Conservation (phyloP, 768 basidiomycete genomes). For the Lentinula raphanica region DNA sequence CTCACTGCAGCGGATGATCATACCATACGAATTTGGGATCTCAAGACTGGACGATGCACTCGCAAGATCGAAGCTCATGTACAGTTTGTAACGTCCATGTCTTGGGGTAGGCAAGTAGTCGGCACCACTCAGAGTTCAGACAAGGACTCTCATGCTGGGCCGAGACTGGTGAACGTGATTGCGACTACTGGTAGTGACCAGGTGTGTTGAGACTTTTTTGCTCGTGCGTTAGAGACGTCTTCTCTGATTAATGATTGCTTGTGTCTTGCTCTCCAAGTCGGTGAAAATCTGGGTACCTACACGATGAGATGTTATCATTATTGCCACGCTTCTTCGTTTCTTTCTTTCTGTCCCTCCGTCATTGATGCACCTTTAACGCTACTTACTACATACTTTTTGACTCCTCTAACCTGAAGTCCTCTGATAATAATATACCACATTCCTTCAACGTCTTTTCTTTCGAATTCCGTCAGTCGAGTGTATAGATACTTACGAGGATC, state of each 20-base stretch:
- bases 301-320: slow-evolving; percentile 8
- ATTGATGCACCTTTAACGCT: neutral
- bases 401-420: neutral
- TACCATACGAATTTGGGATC: slow-evolving; percentile 68
- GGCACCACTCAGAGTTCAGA: neutral
- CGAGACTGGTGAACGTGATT: slow-evolving; percentile 15
- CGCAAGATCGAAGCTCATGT: slow-evolving; percentile 63
- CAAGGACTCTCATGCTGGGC: slow-evolving; percentile 11
- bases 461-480: neutral
- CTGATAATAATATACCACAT: neutral
- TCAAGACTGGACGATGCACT: slow-evolving; percentile 58
- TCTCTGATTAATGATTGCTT: neutral
- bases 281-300: slow-evolving; percentile 14
- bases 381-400: neutral
- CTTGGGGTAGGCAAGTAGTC: slow-evolving; percentile 48
- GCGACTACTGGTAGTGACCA: slow-evolving; percentile 18
- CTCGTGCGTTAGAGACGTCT: neutral
- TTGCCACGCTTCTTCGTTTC: neutral
- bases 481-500: neutral
- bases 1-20: slow-evolving; percentile 71
- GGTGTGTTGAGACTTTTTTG: neutral
- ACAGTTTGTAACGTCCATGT: slow-evolving; percentile 53
- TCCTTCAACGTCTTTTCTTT: neutral
- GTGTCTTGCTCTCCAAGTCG: neutral
- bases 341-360: neutral